phyloP scores from a whole-genome alignment of 345 rosid species.

The Combretum micranthum region DNA sequence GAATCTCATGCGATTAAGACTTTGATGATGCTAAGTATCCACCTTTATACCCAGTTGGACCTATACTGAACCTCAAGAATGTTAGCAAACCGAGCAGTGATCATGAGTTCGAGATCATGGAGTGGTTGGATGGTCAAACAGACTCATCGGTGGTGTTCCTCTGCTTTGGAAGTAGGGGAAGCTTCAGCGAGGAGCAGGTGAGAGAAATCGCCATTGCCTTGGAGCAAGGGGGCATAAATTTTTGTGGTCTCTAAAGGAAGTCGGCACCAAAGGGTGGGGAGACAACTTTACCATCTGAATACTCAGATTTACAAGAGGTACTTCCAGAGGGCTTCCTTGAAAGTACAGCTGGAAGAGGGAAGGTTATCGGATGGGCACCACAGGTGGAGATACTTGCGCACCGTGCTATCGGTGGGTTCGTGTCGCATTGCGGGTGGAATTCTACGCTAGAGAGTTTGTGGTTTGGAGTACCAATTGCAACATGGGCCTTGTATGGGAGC shows the following conservation, averaged over 20 bases:
- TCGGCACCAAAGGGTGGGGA: constrained; percentile 2
- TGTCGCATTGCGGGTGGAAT: constrained; percentile 55
- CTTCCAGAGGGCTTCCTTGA: constrained; percentile 17
- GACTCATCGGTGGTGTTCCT: constrained; percentile 19
- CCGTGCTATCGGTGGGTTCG: constrained; percentile 34
- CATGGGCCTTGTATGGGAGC: constrained; percentile 48
- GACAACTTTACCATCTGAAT: constrained; percentile 5
- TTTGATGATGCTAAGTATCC: constrained; percentile 4
- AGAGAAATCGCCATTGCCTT: constrained; percentile 20
- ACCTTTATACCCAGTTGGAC: constrained; percentile 21
- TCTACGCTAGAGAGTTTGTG: constrained; percentile 41
- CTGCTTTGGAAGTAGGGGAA: constrained; percentile 32
- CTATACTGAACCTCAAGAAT: constrained; percentile 15
- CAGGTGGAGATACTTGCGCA: constrained; percentile 7
- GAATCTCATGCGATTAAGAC: constrained; percentile 22
- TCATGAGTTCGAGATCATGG: not conserved
- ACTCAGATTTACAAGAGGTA: not conserved
- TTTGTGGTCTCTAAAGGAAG: constrained; percentile 18
- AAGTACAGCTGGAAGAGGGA: constrained; percentile 23
- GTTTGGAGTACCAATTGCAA: constrained; percentile 41
- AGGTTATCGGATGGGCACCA: constrained; percentile 47
- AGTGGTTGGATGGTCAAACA: constrained; percentile 30
- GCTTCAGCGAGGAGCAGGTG: constrained; percentile 10
- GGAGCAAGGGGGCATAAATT: constrained; percentile 11
- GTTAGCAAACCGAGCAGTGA: constrained; percentile 20